These are phyloP conservation scores for Aspergillus leporis DNA, from an alignment of 495 filamentous ascomycete species.

Conservation along the genomic window DNA sequence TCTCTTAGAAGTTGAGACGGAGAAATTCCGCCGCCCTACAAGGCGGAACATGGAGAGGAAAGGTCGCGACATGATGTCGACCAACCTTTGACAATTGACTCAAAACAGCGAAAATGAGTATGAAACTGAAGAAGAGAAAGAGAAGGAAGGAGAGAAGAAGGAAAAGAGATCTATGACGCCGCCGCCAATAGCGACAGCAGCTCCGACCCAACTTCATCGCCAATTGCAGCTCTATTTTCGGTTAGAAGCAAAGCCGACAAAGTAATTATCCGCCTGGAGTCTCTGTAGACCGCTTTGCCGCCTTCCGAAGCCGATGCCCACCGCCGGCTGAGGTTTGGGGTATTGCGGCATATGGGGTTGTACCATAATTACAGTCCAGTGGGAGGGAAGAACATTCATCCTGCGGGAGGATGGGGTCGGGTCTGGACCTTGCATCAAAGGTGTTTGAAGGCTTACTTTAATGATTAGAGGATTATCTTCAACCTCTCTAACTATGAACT, in stretches of 20 bases:
- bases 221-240: constrained; percentile 15
- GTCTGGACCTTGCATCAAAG: not conserved
- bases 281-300: constrained; percentile 14
- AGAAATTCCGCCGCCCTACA: constrained; percentile 57
- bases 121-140: constrained; percentile 11
- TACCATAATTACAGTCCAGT: not conserved
- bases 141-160: constrained; percentile 5
- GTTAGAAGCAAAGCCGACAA: constrained; percentile 24
- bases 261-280: constrained; percentile 25
- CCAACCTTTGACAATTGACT: constrained; percentile 3
- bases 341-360: not conserved
- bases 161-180: constrained; percentile 1
- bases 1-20: constrained; percentile 57
- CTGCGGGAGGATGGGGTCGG: constrained; percentile 1
- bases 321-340: not conserved
- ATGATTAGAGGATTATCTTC: not conserved
- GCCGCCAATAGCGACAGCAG: not conserved
- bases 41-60: constrained; percentile 36
- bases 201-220: not conserved
- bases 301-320: constrained; percentile 20
- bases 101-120: constrained; percentile 5
- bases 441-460: not conserved
- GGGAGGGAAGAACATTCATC: constrained; percentile 10
- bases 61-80: constrained; percentile 34
- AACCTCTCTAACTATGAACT: not conserved